Evolutionary conservation across 2,329 filamentous ascomycete genomes (phyloP), one percentile per base, ranked within the genome.

Genomic region (Diaporthe humulicola): DNA sequence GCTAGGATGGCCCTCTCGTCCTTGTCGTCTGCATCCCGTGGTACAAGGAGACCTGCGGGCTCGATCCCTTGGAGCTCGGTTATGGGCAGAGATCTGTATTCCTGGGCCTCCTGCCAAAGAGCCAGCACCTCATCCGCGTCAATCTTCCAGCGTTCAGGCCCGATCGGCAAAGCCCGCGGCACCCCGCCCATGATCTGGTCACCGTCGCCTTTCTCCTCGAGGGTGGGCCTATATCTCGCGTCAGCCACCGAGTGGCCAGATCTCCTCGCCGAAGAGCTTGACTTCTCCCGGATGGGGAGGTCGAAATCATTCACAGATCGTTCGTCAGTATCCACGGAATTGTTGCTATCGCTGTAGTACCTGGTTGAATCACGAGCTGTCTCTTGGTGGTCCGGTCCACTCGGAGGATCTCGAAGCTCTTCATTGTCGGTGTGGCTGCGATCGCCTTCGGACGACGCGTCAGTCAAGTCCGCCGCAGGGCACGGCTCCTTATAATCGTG

Each of bases 91-190:
- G 57, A 4, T 19, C 25, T 3, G 56, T 14, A 14, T 4, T 58
- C 30, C 30, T 58, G 7, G 19, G 3, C 6, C 33, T 58, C 56
- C 33, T 58, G 5, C 30, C 25, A 36, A 3, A 61, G 57, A 10
- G 57, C 36, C n/a, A 25, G 22, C 14, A 61, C n/a, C 57, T 61
- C 57, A 3, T 42, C 57, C 36, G 36, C 57, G 9, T 42, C 57
- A 19, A 61, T 19, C n/a, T 28, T 15, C 57, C 36, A 61, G 33
- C 7, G 33, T 9, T 22, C 57, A 61, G 57, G 8, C 3, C 36
- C 14, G 22, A 3, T 40, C 3, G 22, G 0, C 3, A 14, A 19
- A 25, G 19, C 7, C 1, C 2, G 3, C 3, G 56, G 17, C 3
- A 4, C 30, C 9, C 15, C 56, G 6, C 2, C 22, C 33, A 58